Conservation (phyloP, 345 rosid genomes). For the Brassica nigra region DNA sequence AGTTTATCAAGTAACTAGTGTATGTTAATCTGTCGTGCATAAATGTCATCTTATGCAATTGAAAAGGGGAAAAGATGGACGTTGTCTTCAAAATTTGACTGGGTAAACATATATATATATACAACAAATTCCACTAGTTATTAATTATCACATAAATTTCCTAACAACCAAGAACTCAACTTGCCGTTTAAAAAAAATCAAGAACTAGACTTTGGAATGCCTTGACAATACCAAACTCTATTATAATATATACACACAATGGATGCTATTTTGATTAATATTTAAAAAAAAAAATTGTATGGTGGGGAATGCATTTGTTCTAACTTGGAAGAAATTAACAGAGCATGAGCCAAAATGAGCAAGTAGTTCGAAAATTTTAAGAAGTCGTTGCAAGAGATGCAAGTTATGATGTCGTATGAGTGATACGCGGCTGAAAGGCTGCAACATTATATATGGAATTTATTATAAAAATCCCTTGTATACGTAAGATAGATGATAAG, state of each 20-base stretch:
- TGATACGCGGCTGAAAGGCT: background rate
- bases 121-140: background rate
- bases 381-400: background rate
- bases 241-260: background rate
- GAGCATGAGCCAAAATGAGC: background rate
- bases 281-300: background rate
- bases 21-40: background rate
- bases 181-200: background rate
- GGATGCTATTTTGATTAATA: background rate
- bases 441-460: background rate
- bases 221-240: slow-evolving; percentile 1
- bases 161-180: too few species aligned
- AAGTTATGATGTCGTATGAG: background rate
- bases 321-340: background rate
- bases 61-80: background rate
- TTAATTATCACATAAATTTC: background rate
- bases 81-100: background rate
- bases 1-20: background rate
- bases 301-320: background rate
- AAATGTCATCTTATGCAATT: background rate
- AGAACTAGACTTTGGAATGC: background rate
- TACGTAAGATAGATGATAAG: background rate
- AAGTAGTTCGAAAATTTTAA: background rate
- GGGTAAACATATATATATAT: background rate
- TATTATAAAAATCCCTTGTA: background rate